Conservation (phyloP, 352 stramenopile species). For the Pseudoperonospora humuli region DNA sequence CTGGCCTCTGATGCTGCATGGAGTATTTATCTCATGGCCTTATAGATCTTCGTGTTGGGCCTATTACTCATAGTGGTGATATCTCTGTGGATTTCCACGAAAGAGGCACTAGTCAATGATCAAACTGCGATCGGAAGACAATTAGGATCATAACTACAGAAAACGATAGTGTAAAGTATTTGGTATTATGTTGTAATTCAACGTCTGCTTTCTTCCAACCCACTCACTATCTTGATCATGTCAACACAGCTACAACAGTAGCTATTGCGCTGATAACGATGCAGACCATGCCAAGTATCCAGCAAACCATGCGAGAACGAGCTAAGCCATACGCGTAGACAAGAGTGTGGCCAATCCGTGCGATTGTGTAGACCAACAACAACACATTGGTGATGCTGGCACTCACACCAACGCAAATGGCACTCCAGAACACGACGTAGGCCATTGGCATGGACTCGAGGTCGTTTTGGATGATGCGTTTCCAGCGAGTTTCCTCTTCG, state of each 20-base stretch:
- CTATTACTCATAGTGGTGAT: no score
- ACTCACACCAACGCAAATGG: slow-evolving; percentile 32
- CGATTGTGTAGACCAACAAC: slow-evolving; percentile 35
- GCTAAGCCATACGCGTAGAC: slow-evolving; percentile 34
- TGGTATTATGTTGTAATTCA: slow-evolving; percentile 2
- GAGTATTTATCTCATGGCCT: no score
- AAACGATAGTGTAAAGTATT: background rate
- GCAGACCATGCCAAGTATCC: slow-evolving; percentile 20
- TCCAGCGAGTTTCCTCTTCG: slow-evolving; percentile 39
- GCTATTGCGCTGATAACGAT: slow-evolving; percentile 17
- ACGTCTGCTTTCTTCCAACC: slow-evolving; percentile 1
- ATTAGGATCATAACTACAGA: no score
- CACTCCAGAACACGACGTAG: slow-evolving; percentile 36
- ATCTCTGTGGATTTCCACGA: no score
- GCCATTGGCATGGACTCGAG: slow-evolving; percentile 53
- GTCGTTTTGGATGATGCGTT: slow-evolving; percentile 53
- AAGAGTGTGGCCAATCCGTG: slow-evolving; percentile 33
- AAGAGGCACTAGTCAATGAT: no score
- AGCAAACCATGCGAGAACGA: slow-evolving; percentile 20
- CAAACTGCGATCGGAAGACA: no score
- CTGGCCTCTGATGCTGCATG: no score
- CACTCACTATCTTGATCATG: slow-evolving; percentile 1
- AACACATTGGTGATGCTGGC: slow-evolving; percentile 19
- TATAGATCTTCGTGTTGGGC: no score
- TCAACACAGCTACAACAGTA: slow-evolving; percentile 7